phyloP scores from a whole-genome alignment of 1,139 yeast species.

The Sugiyamaella neomexicana region DNA sequence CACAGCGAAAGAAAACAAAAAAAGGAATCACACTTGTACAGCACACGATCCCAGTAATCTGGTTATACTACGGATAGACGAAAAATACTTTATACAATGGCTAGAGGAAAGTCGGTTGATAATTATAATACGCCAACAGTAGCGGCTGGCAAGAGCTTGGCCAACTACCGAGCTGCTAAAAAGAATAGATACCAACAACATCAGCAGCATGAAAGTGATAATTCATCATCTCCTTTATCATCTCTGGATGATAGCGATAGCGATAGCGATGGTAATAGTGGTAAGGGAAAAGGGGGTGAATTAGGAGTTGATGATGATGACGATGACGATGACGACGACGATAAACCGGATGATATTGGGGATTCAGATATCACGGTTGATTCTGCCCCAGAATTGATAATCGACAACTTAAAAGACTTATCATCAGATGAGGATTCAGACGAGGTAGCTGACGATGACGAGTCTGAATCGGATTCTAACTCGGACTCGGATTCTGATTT shows the following conservation, averaged over 20 bases:
- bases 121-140: conserved; percentile 14
- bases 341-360: conserved; percentile 7
- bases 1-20: not conserved
- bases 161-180: conserved; percentile 17
- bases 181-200: not conserved
- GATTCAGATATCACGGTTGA: conserved; percentile 22
- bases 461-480: conserved; percentile 24
- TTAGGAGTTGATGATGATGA: conserved; percentile 1
- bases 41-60: too few relatives aligned
- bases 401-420: conserved; percentile 15
- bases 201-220: conserved; percentile 1
- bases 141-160: conserved; percentile 26
- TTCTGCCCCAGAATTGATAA: conserved; percentile 19
- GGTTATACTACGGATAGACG: too few relatives aligned
- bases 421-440: conserved; percentile 20
- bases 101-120: conserved; percentile 20
- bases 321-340: conserved; percentile 1
- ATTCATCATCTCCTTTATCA: too few relatives aligned
- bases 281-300: conserved; percentile 15
- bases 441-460: conserved; percentile 25
- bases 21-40: not conserved
- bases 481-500: conserved; percentile 18
- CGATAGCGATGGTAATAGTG: conserved; percentile 19
- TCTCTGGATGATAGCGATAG: not conserved
- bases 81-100: conserved; percentile 11